Percentiles rank a stretch among this genome's conserved stretches.
phyloP scores from a whole-genome alignment of 2,329 filamentous ascomycete genomes.

The Furcasterigmium sp. region DNA sequence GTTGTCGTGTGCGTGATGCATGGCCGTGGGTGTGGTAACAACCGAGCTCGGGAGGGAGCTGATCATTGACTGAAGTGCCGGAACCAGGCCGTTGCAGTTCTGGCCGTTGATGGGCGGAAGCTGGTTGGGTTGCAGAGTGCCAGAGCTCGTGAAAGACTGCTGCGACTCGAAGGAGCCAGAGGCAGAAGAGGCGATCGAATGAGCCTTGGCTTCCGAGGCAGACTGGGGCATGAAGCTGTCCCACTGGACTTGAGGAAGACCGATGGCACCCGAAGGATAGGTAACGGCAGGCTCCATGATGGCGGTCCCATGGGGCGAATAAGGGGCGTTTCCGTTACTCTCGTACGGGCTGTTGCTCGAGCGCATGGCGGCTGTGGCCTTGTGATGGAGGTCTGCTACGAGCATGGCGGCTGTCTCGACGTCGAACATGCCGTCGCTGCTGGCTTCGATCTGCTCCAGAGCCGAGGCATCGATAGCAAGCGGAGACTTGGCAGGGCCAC shows the following conservation, averaged over 20 bases:
- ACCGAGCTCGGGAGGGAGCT: conserved; percentile 65
- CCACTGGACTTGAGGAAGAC: conserved; percentile 85
- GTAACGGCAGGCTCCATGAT: conserved; percentile 74
- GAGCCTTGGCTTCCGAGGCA: conserved; percentile 66
- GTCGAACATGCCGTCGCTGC: conserved; percentile 86
- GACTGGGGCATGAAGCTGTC: conserved; percentile 76
- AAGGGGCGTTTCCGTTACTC: conserved; percentile 58
- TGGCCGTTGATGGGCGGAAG: conserved; percentile 66
- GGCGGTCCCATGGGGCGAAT: conserved; percentile 64
- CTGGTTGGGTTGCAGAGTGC: conserved; percentile 53
- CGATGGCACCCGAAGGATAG: conserved; percentile 74
- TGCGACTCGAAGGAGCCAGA: conserved; percentile 65
- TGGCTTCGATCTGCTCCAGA: conserved; percentile 88
- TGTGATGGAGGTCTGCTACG: conserved; percentile 96
- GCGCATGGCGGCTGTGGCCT: conserved; percentile 70
- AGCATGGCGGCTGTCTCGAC: conserved; percentile 97
- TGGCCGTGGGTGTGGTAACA: conserved; percentile 66
- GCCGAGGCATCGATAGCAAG: conserved; percentile 80
- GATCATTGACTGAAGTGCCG: conserved; percentile 66
- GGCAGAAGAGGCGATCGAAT: conserved; percentile 63
- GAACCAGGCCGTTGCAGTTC: conserved; percentile 52
- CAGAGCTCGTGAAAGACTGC: conserved; percentile 54
- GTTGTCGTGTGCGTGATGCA: conserved; percentile 62
- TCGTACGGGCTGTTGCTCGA: conserved; percentile 51
- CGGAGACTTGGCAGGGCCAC: conserved; percentile 67